Base-by-base conservation (phyloP, 2,329 filamentous ascomycete genomes). In the Furcasterigmium sp. region DNA sequence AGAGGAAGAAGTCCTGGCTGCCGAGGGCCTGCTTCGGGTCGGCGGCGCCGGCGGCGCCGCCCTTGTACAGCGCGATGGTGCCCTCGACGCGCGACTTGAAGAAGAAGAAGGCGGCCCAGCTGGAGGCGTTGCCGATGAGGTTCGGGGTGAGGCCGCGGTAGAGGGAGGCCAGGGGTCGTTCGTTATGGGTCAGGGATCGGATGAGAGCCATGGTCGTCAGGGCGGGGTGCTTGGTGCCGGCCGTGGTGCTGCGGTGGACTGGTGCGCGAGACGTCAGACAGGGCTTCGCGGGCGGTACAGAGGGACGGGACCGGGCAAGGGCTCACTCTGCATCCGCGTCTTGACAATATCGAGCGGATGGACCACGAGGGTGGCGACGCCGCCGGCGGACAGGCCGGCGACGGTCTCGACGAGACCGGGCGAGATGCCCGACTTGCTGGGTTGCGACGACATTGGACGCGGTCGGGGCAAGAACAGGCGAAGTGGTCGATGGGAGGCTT, bases 341-440 rank as follows among this genome's bases (percentile, higher is more conserved):
- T 98, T 98, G 61, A 97, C 83, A 51, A 98, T 83, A 68, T 98
- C 93, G 47, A 98, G 80, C 25, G 93, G 93, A 61, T 97, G 91
- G 41, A 93, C 85, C 44, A 82, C 84, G 39, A 97, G 75, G 19
- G 93, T 97, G 42, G 91, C 86, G 54, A 90, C 77, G 44, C 89
- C 77, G 48, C 93, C 93, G 46, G 93, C 93, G 51, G 85, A 86
- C 64, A 98, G 85, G 55, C 93, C 93, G 48, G 93, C 89, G 62
- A 91, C 74, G 58, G 85, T 85, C 76, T 97, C 93, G 65, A 96
- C 79, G 59, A 87, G 65, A 55, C 86, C 88, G 66, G 87, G 81
- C 58, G 85, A 84, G 60, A 85, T 71, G 66, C 76, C 79, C 69
- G 69, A 77, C 72, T 76, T 58, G 52, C 67, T 67, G 49, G 56